Base-by-base conservation (phyloP, 1,139 yeast genomes). In the Saccharomyces hybrid region DNA sequence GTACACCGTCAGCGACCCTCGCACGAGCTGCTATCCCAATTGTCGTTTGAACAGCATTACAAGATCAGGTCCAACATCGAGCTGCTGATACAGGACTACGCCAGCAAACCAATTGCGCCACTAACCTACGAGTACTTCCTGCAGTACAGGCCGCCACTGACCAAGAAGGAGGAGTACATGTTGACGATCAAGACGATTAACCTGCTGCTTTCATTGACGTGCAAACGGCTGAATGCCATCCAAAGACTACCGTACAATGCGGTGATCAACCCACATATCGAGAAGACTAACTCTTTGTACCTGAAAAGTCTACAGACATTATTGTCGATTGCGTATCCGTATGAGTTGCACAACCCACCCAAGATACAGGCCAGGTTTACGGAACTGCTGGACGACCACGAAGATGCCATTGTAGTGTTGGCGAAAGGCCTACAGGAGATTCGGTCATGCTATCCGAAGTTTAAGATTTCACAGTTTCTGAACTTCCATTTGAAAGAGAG, bases 391-490 rank as follows among this genome's bases (percentile, higher is more conserved):
- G 85, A 84, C 54, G 75, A 84, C 42, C 98, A 91, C 66, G 78
- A 88, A 7, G 96, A 93, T 68, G 88, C 96, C 2, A 76, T 91
- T 50, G 88, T 95, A 1, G 78, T 82, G 8, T 73, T 91, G 53
- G 88, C 96, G 20, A 81, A 83, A 57, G 99, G 97, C 0, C 86
- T 91, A 63, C 80, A 78, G 61, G 97, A 91, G 65, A 86, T 88
- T 1, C 73, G 80, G 51, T 76, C 78, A 49, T 74, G 82, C 55
- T 74, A 83, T 51, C 73, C 80, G 0, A 69, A 78, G 28, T 74
- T 74, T 1, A 70, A 78, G 34, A 82, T 86, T 52, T 83, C 85
- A 57, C 58, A 63, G 2, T 87, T 90, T 60, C 74, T 91, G 57
- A 88, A 88, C 66, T 73, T 76, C n/a, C 97, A 91, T 70, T 75